Conservation (phyloP, 1,284 basidiomycete genomes). For the Melampsora medusae region DNA sequence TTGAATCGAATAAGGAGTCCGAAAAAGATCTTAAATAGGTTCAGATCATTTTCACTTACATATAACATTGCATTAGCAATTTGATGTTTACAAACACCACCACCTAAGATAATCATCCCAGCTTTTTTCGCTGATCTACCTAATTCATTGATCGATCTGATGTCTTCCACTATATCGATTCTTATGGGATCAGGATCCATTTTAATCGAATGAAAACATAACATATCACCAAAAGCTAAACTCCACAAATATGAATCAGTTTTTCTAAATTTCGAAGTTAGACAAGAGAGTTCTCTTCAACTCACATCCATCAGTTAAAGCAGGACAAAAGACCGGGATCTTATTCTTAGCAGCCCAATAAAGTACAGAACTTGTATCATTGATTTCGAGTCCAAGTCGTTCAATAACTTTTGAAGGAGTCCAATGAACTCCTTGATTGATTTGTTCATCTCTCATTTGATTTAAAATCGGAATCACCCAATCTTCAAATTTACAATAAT, state of each 20-base stretch:
- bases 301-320: slow-evolving; percentile 53
- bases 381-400: slow-evolving; percentile 53
- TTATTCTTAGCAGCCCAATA: slow-evolving; percentile 55
- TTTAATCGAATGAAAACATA: slow-evolving; percentile 56
- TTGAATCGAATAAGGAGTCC: not conserved
- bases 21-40: not conserved
- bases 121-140: slow-evolving; percentile 54
- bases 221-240: slow-evolving; percentile 53
- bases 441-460: slow-evolving; percentile 53
- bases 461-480: slow-evolving; percentile 55
- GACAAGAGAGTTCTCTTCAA: too few relatives aligned
- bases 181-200: slow-evolving; percentile 50
- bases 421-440: slow-evolving; percentile 51
- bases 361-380: slow-evolving; percentile 54
- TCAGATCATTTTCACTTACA: slow-evolving; percentile 27
- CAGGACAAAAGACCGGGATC: slow-evolving; percentile 55
- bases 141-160: slow-evolving; percentile 54
- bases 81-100: slow-evolving; percentile 56
- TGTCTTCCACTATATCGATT: slow-evolving; percentile 54
- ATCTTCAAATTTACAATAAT: slow-evolving; percentile 56
- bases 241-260: not conserved
- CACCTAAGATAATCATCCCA: slow-evolving; percentile 55
- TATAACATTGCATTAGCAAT: slow-evolving; percentile 56
- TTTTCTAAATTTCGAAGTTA: too few relatives aligned
- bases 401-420: slow-evolving; percentile 53